Evolutionary conservation across 768 basidiomycete species (phyloP), one percentile per base, ranked within the genome.

Genomic region (Tubosaeta sp.): DNA sequence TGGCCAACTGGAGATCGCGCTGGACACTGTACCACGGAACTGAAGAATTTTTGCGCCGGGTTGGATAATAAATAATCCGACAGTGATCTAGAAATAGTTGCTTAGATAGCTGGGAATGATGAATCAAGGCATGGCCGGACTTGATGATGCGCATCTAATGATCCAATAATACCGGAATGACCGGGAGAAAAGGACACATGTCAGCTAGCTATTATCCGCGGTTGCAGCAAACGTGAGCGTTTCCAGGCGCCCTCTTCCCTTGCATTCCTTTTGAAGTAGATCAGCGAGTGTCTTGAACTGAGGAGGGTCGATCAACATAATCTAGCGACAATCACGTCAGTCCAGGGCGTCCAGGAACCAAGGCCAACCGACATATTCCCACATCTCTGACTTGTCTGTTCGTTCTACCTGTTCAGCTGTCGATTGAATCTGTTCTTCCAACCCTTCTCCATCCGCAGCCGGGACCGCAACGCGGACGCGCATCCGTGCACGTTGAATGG

Each of bases 401-500:
- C 81, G 82, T 71, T 99, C 97, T 25, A 97, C 79, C 57, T 81
- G 88, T 60, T 94, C 90, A 3, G 86, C 86, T 39, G 82, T 74
- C 59, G 84, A 83, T 19, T 86, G 57, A 4, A 99, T 72, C 70
- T 83, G 82, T 48, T 86, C 83, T 50, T 83, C 81, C 22, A 97
- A 69, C 27, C 77, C 74, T 59, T 86, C 83, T 19, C 78, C 84
- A 50, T 92, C 88, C 6, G 65, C 67, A 6, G 68, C 56, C 1
- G 93, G 88, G 67, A 97, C 78, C 5, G 82, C 78, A 17, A 98
- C 79, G 32, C 91, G 82, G 6, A 99, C 80, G 14, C 93, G 82
- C 97, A 99, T 98, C 46, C 88, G 78, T 6, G 95, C 91, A 42
- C 95, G 81, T 62, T 95, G 88, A 53, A 99, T 95, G 1, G 93